Percentiles rank a stretch among this genome's conserved stretches.
These are phyloP conservation scores for Entomortierella lignicola DNA, from an alignment of 192 early-diverging fungal species.

Conservation along the genomic window DNA sequence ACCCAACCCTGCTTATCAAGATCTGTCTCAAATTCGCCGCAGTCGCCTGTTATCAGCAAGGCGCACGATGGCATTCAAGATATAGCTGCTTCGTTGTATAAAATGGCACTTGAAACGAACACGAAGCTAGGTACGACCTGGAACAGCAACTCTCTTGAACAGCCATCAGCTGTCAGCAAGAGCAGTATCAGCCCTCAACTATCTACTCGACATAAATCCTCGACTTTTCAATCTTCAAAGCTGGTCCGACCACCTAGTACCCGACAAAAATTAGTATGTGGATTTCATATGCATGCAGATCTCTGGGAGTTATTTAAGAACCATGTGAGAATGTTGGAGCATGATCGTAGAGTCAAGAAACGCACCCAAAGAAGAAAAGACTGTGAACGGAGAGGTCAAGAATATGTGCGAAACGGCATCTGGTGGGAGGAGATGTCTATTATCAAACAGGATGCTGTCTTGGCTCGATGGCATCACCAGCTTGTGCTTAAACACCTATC, in stretches of 20 bases:
- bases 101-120: neutral
- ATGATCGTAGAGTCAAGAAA: neutral
- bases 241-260: neutral
- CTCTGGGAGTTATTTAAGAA: slow-evolving; percentile 18
- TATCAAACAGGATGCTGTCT: neutral
- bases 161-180: neutral
- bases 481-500: slow-evolving; percentile 12
- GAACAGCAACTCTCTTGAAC: neutral
- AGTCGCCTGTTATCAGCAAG: neutral
- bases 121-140: neutral
- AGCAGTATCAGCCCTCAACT: neutral
- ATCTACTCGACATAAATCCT: neutral
- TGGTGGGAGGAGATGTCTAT: neutral
- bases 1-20: neutral
- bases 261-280: slow-evolving; percentile 17
- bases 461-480: slow-evolving; percentile 20
- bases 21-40: neutral
- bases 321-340: neutral
- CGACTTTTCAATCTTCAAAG: neutral
- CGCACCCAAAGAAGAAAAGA: neutral
- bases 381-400: neutral
- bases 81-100: neutral
- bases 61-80: neutral
- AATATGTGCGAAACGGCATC: neutral
- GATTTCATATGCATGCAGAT: slow-evolving; percentile 26